These are phyloP conservation scores for Tuber magnatum DNA, from an alignment of 495 filamentous ascomycete genomes.

Conservation along the genomic window DNA sequence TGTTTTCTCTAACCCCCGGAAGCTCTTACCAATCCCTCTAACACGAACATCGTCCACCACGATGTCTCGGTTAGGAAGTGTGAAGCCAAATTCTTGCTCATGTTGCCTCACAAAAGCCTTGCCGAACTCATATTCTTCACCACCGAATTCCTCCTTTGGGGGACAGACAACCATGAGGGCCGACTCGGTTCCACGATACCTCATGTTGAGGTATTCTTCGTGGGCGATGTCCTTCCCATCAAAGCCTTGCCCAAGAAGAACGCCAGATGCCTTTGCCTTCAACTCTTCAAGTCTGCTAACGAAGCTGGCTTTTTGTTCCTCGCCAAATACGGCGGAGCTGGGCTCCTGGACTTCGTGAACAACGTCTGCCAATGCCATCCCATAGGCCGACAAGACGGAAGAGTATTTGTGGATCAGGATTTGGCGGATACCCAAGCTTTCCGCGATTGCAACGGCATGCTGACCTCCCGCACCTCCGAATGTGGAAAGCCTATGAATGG, in stretches of 20 bases:
- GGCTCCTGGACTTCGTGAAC: slow-evolving; percentile 90
- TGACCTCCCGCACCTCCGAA: slow-evolving; percentile 96
- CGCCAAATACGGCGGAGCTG: slow-evolving; percentile 69
- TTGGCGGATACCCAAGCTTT: slow-evolving; percentile 75
- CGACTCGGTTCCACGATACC: slow-evolving; percentile 81
- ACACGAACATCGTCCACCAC: slow-evolving; percentile 90
- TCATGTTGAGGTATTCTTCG: slow-evolving; percentile 83
- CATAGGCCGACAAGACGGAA: slow-evolving; percentile 90
- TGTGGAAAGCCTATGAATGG: slow-evolving; percentile 77
- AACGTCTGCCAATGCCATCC: slow-evolving; percentile 92
- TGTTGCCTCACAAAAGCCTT: slow-evolving; percentile 80
- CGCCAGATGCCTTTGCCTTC: slow-evolving; percentile 59
- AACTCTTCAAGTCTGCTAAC: slow-evolving; percentile 55
- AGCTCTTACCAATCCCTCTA: slow-evolving; percentile 80
- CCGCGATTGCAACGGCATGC: slow-evolving; percentile 92
- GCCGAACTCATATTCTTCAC: slow-evolving; percentile 69
- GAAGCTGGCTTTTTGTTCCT: slow-evolving; percentile 51
- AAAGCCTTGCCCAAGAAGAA: slow-evolving; percentile 68
- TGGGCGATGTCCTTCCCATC: slow-evolving; percentile 63
- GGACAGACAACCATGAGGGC: slow-evolving; percentile 72
- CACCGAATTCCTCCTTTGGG: slow-evolving; percentile 48
- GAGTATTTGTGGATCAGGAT: slow-evolving; percentile 89
- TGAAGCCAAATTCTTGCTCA: slow-evolving; percentile 91
- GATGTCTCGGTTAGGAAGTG: slow-evolving; percentile 77
- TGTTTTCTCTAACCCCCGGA: slow-evolving; percentile 66